Evolutionary conservation across 148 eudicot genomes (phyloP), one percentile per base, ranked within the genome.

Genomic region (Vaccinium myrtillus): DNA sequence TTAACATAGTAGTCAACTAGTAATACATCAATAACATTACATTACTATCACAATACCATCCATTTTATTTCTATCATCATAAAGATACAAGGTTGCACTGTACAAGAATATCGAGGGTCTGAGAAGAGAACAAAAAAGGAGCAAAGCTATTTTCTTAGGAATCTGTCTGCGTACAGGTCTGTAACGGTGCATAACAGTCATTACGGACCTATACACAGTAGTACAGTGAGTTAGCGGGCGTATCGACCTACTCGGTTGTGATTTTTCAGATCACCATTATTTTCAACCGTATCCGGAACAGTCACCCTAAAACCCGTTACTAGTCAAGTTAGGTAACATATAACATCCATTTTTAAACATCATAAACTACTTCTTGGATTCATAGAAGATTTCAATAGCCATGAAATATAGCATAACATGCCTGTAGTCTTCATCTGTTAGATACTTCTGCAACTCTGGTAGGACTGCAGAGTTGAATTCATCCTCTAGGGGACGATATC

Each of bases 341-440:
- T 36, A 36, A 36, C 39, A 36, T 5, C 6, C 3, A 5, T 43
- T 43, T 43, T 43, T 46, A 81, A 67, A 49, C 76, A 81, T 7
- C 36, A 65, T 11, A 80, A 80, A 25, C 53, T 78, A 51, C 53
- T 43, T 25, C 8, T 8, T 13, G 27, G 18, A 63, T 63, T n/a
- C 30, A 6, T 9, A 25, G 12, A 5, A 81, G 55, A 54, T 76
- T 59, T 21, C 69, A 76, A 77, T 2, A 76, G 67, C 49, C 49
- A 55, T 32, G 51, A 5, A 80, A 77, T 12, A 61, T 48, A 8
- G 53, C 32, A n/a, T 53, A 51, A 32, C 73, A 70, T 87, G 94
- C 99, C 98, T 92, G 89, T 85, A 95, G 48, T 96, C 99, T 88
- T 96, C 99, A 83, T 96, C 98, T 25, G 91, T 91, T 71, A 96